A percentile compares a stretch with the other conserved stretches of the same genome.
phyloP scores from a whole-genome alignment of 2,329 filamentous ascomycete species.

The Penicillium sp. region DNA sequence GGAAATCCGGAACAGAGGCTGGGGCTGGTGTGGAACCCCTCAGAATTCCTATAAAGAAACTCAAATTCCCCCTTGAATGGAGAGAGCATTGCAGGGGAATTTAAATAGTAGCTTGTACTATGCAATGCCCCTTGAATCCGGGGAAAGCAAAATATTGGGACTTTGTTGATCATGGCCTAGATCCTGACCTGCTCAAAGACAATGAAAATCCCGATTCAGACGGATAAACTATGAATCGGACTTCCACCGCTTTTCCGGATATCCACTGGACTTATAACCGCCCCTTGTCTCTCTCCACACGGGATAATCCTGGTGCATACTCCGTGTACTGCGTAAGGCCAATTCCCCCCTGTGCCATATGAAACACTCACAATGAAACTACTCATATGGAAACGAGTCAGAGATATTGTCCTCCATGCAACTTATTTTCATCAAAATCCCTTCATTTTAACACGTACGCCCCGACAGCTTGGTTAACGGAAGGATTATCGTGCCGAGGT shows the following conservation, averaged over 20 bases:
- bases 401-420: background rate
- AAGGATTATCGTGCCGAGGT: constrained; percentile 12
- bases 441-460: background rate
- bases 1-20: constrained; percentile 7
- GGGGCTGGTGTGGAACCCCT: background rate
- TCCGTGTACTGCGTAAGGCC: background rate
- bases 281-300: background rate
- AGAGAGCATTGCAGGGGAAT: constrained; percentile 7
- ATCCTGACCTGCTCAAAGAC: background rate
- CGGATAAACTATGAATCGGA: constrained; percentile 12
- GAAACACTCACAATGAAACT: background rate
- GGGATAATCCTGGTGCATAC: background rate
- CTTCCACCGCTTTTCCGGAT: constrained; percentile 5
- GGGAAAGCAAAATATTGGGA: constrained; percentile 6
- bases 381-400: background rate
- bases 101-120: constrained; percentile 6
- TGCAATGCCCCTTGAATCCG: constrained; percentile 19
- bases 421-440: background rate
- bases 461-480: constrained; percentile 14
- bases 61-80: background rate
- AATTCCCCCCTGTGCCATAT: background rate
- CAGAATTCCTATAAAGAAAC: constrained; percentile 6
- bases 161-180: constrained; percentile 1
- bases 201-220: constrained; percentile 1
- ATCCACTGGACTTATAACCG: background rate